phyloP scores from a whole-genome alignment of 352 stramenopile genomes.

The Pythium chondricola region DNA sequence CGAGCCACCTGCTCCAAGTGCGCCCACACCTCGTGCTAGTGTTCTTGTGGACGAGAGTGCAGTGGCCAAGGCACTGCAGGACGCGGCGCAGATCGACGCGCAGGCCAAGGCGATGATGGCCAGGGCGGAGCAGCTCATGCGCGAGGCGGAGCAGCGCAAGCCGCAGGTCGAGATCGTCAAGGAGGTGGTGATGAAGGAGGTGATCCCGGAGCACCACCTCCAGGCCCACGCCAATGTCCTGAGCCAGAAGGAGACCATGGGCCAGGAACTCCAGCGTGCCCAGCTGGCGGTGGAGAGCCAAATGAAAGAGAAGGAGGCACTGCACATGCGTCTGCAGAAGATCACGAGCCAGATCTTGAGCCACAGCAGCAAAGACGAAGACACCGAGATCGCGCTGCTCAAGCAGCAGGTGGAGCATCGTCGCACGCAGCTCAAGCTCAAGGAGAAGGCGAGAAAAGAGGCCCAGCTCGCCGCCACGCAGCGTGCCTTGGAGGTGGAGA shows the following conservation, averaged over 20 bases:
- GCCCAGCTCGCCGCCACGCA: constrained; percentile 52
- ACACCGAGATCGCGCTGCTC: constrained; percentile 68
- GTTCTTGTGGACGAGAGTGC: constrained; percentile 22
- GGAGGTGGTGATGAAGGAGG: constrained; percentile 70
- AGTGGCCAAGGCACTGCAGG: constrained; percentile 36
- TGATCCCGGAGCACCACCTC: constrained; percentile 63
- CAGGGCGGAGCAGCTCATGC: constrained; percentile 58
- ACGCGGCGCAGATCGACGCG: constrained; percentile 48
- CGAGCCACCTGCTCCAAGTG: background rate
- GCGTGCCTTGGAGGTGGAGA: constrained; percentile 56
- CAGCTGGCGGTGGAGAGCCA: constrained; percentile 65
- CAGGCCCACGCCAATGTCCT: constrained; percentile 63
- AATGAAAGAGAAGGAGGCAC: constrained; percentile 50
- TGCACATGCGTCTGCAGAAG: constrained; percentile 65
- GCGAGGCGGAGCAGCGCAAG: constrained; percentile 36
- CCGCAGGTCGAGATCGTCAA: constrained; percentile 46
- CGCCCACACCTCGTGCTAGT: background rate
- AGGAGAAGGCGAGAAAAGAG: constrained; percentile 68
- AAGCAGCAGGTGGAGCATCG: constrained; percentile 82
- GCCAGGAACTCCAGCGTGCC: constrained; percentile 63
- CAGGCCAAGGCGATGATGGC: constrained; percentile 76
- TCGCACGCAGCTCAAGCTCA: constrained; percentile 71
- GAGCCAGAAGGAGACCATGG: constrained; percentile 63
- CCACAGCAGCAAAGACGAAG: constrained; percentile 15
- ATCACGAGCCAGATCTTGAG: constrained; percentile 79